These are phyloP conservation scores for Colletotrichum truncatum DNA, from an alignment of 2,329 filamentous ascomycete genomes.

Conservation along the genomic window DNA sequence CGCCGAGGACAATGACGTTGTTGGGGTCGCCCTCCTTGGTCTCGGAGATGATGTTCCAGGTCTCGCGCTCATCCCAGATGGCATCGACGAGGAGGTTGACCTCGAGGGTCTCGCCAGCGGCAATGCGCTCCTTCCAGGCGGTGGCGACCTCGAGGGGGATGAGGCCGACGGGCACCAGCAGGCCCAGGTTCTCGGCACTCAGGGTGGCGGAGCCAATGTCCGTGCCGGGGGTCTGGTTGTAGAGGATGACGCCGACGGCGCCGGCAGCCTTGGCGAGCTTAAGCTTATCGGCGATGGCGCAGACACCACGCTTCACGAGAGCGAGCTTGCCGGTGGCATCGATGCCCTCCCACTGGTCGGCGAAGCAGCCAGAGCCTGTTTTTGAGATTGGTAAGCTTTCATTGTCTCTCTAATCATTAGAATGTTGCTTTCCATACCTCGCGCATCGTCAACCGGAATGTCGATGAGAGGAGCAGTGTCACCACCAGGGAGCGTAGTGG, in stretches of 20 bases:
- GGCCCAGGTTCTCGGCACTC: constrained; percentile 48
- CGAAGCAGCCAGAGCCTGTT: constrained; percentile 50
- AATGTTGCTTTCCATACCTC: constrained; percentile 12
- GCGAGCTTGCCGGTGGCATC: constrained; percentile 54
- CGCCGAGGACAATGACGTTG: constrained; percentile 52
- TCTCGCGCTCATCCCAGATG: constrained; percentile 44
- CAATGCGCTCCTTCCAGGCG: constrained; percentile 45
- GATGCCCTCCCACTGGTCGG: constrained; percentile 53
- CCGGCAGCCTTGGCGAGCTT: constrained; percentile 52
- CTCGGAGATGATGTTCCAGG: constrained; percentile 53
- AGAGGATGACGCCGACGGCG: constrained; percentile 61
- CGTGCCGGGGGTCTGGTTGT: constrained; percentile 65
- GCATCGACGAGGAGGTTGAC: constrained; percentile 48
- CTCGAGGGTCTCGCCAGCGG: constrained; percentile 42
- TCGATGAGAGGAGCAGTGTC: constrained; percentile 48
- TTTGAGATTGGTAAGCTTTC: not conserved
- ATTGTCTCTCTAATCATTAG: rapidly evolving
- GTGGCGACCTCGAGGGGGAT: constrained; percentile 45
- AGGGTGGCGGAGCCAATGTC: constrained; percentile 61
- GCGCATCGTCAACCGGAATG: constrained; percentile 45
- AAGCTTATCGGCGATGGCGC: constrained; percentile 53
- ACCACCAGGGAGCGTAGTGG: constrained; percentile 49
- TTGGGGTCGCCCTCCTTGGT: constrained; percentile 52
- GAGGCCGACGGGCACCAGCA: constrained; percentile 47
- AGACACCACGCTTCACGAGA: constrained; percentile 54